Evolutionary conservation across 192 early-diverging fungal genomes (phyloP), one percentile per base, ranked within the genome.

Genomic region (Coemansia sp.): DNA sequence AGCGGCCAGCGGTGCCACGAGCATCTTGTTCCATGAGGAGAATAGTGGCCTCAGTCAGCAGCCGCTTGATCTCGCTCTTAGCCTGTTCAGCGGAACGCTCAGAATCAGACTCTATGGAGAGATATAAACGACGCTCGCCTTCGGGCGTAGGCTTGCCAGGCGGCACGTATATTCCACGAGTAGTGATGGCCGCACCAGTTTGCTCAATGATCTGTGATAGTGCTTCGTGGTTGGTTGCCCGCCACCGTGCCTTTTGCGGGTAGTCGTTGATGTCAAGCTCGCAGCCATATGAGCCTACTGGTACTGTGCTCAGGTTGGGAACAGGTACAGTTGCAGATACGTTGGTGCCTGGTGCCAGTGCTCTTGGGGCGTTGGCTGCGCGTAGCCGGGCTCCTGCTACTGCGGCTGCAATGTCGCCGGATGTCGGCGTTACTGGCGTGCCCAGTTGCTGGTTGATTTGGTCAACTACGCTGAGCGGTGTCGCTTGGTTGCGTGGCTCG

Each of bases 251-350:
- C 85, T 94, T 94, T 73, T 95, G 91, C 39, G 96, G 96, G 73
- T 93, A 98, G 81, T 99, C 97, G 78, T 99, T 99, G 79, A 99
- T 98, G 71, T 94, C 93, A 74, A 99, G 91, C 83, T 99, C 97
- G 66, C 79, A 80, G 34, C 73, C 72, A 38, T 60, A 78, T 20
- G 47, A 64, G 16, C 79, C 78, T 12, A 80, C 72, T 0, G 78
- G 72, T 7, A 79, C 71, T 1, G 46, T 33, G 44, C 64, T 46
- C 16, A 15, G 16, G 16, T 5, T 13, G 0, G 64, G 16, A 8
- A 36, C 46, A 33, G 44, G 44, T 3, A 9, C 38, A n/a, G n/a
- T n/a, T 55, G 60, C 27, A 11, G 46, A 9, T 24, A 22, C 18
- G 47, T 8, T 22, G 47, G 47, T 9, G n/a, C 18, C 20, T 20